A percentile compares a stretch with the other conserved stretches of the same genome.
Evolutionary conservation across 805 yeast species (phyloP).

Genomic region (Wickerhamiella brachini): DNA sequence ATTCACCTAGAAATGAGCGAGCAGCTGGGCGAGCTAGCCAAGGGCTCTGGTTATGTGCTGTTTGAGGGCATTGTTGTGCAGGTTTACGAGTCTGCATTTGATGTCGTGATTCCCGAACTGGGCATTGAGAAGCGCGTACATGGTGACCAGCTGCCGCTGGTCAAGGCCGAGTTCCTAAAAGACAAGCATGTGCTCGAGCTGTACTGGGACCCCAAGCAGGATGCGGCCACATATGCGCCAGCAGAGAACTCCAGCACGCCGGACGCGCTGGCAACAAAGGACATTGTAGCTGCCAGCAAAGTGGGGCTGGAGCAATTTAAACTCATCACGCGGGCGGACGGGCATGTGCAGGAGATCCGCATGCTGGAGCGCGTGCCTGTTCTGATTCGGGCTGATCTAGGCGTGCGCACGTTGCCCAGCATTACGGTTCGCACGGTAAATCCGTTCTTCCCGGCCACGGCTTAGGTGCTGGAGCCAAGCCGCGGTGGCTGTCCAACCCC

Average conservation of each 20-base stretch:
- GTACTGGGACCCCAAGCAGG: constrained; percentile 87
- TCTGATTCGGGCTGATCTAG: constrained; percentile 62
- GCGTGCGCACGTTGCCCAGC: constrained; percentile 84
- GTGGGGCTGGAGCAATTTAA: neutral
- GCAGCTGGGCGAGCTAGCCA: constrained; percentile 60
- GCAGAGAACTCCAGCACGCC: constrained; percentile 18
- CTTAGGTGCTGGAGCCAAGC: neutral
- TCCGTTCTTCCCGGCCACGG: constrained; percentile 52
- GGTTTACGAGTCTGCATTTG: constrained; percentile 93
- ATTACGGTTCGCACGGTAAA: constrained; percentile 81
- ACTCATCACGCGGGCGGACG: constrained; percentile 41
- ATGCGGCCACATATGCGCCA: constrained; percentile 81
- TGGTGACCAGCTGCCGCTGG: constrained; percentile 88
- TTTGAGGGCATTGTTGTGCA: constrained; percentile 79
- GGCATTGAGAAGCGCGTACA: constrained; percentile 37
- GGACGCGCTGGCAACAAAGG: neutral
- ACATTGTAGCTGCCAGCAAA: neutral
- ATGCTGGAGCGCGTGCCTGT: constrained; percentile 73
- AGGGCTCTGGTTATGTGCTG: constrained; percentile 56
- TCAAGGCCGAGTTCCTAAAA: constrained; percentile 84
- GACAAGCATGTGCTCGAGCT: constrained; percentile 53
- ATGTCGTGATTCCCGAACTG: constrained; percentile 73
- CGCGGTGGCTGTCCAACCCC: too few relatives aligned
- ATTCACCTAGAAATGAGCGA: constrained; percentile 76
- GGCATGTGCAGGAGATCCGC: constrained; percentile 64